Conservation (phyloP, 1,284 basidiomycete genomes). For the Erythrobasidium hasegawianum region DNA sequence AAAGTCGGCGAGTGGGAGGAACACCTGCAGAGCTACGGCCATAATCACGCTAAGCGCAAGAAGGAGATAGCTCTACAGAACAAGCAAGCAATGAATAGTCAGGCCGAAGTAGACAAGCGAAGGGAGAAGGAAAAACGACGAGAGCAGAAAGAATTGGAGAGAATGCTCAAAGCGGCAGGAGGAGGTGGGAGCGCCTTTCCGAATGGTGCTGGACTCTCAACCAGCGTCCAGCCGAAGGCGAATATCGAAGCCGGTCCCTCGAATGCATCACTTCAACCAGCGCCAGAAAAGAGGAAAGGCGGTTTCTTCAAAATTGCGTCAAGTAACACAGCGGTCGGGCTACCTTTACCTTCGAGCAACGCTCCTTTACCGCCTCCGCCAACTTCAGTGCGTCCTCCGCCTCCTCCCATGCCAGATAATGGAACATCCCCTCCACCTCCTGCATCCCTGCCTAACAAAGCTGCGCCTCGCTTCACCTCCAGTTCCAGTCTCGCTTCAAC, state of each 20-base stretch:
- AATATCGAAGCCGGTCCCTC: neutral
- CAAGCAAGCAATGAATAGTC: conserved; percentile 11
- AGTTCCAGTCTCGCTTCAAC: conserved; percentile 11
- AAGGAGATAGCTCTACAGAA: conserved; percentile 30
- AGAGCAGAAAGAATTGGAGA: conserved; percentile 30
- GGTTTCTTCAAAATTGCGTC: conserved; percentile 30
- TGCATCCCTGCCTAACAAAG: neutral
- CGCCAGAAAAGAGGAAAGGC: conserved; percentile 25
- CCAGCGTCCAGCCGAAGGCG: neutral
- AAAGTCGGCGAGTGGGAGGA: conserved; percentile 31
- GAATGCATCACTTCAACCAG: neutral
- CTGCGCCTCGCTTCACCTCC: conserved; percentile 27
- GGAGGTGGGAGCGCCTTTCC: neutral
- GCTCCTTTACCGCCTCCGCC: conserved; percentile 10
- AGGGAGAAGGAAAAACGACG: conserved; percentile 26
- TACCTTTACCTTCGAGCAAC: neutral
- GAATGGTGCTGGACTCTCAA: neutral
- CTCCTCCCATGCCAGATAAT: conserved; percentile 11
- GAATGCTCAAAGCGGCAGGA: conserved; percentile 29
- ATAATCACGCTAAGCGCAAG: conserved; percentile 33
- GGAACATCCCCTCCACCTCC: conserved; percentile 10
- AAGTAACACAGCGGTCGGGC: neutral
- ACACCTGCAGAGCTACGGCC: conserved; percentile 27
- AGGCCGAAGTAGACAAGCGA: conserved; percentile 24
- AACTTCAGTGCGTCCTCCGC: conserved; percentile 4